Conservation (phyloP, 257 asterid genomes). For the Knoxia roxburghii region DNA sequence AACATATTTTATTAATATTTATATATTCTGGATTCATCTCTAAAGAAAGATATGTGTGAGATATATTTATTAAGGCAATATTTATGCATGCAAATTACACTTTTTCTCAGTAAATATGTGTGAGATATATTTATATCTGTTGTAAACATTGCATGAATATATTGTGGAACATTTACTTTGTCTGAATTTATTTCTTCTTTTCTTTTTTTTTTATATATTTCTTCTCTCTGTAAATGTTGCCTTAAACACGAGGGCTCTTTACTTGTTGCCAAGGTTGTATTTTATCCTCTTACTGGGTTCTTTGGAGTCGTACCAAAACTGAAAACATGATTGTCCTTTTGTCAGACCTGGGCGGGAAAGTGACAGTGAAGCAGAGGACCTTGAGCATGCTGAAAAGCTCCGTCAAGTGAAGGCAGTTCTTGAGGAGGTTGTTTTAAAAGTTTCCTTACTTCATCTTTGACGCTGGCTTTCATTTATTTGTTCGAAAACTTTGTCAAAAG, state of each 20-base stretch:
- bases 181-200: not conserved
- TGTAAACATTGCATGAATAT: not conserved
- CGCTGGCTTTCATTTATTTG: not conserved
- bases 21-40: not conserved
- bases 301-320: slow-evolving; percentile 19
- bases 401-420: slow-evolving; percentile 99
- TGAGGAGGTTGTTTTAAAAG: slow-evolving; percentile 70
- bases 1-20: not conserved
- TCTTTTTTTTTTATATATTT: too few relatives aligned
- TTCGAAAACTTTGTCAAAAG: not conserved
- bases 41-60: too few relatives aligned
- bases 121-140: not conserved
- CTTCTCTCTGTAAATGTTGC: not conserved
- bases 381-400: slow-evolving; percentile 98
- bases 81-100: not conserved
- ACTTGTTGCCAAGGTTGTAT: not conserved
- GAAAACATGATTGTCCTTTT: slow-evolving; percentile 24
- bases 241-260: not conserved
- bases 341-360: slow-evolving; percentile 84
- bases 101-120: not conserved
- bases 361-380: slow-evolving; percentile 95
- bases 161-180: not conserved
- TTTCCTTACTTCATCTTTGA: not conserved
- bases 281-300: slow-evolving; percentile 9
- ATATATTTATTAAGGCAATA: too few relatives aligned